Evolutionary conservation across 2,329 filamentous ascomycete genomes (phyloP).

Genomic region (Talaromyces sp.): DNA sequence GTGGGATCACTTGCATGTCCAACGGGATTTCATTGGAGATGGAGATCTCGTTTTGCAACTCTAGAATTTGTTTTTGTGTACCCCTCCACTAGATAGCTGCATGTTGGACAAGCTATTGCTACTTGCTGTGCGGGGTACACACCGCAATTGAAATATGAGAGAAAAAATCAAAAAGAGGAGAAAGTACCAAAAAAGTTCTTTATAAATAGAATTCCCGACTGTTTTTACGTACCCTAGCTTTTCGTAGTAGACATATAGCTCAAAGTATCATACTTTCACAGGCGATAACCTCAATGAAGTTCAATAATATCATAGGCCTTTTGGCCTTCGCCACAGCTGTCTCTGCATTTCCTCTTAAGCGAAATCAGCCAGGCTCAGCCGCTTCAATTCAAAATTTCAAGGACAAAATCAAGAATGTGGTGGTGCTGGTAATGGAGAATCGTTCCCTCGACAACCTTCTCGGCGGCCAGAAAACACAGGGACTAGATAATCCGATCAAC

Average conservation of each 20-base stretch:
- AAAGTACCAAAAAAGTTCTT: not conserved
- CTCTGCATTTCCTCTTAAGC: conserved; percentile 6
- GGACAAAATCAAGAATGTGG: conserved; percentile 43
- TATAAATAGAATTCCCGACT: not conserved
- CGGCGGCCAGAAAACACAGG: conserved; percentile 34
- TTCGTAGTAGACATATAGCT: not conserved
- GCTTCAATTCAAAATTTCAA: conserved; percentile 10
- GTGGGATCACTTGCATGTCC: not conserved
- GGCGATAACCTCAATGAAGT: not conserved
- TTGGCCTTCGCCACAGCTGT: conserved; percentile 7
- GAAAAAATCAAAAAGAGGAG: not conserved
- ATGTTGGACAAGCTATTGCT: not conserved
- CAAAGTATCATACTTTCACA: not conserved
- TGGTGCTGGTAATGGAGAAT: conserved; percentile 42
- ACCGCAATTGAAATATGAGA: not conserved
- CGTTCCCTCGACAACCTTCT: conserved; percentile 37
- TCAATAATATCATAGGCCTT: conserved; percentile 3
- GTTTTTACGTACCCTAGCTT: not conserved
- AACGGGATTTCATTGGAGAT: not conserved
- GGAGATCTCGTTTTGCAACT: not conserved
- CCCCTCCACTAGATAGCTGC: not conserved
- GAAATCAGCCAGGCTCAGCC: conserved; percentile 2
- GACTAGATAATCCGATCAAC: conserved; percentile 28
- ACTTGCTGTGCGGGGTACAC: not conserved
- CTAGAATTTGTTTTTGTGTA: not conserved